Base-by-base conservation (phyloP, 148 eudicot genomes). In the Camellia japonica region DNA sequence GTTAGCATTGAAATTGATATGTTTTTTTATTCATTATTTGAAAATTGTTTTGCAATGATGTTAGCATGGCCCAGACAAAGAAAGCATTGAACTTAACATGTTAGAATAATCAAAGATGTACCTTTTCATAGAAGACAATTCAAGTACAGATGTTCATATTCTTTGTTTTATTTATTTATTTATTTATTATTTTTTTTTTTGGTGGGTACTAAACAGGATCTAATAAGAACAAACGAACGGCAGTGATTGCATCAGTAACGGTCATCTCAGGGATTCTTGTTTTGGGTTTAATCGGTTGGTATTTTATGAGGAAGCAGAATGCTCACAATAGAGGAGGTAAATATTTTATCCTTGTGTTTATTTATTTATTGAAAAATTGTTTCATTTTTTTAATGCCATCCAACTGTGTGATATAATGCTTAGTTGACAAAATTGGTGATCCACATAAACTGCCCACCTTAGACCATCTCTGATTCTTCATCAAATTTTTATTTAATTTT, bases 181-280 rank as follows among this genome's bases (percentile, higher is more conserved):
- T 56, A 2, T 51, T 0, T 46, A 4, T 16, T 61, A 8, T 10
- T 14, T 49, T 5, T 2, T 46, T 30, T 44, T 20, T 0, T 64
- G 60, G 58, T 47, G 42, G 51, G 73, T 16, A 2, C 18, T 49
- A 20, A 3, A 64, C 20, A 66, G 75, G 61, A 3, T 68, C 73
- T 16, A 51, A 38, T 7, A 63, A 52, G 12, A 38, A 5, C 46
- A 77, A 77, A 67, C 73, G 73, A 6, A 77, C 51, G n/a, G 80
- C 62, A 0, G 60, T 77, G 80, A 77, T 77, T 12, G 80, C 80
- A 66, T 77, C 71, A 43, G 61, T 52, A 52, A 51, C 73, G 8
- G 51, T 38, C 3, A 18, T 52, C 3, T 65, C 41, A 66, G 80
- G 47, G 72, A 16, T 77, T 52, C 30, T 77, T 66, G 62, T 38